Percentiles rank a stretch among this genome's conserved stretches.
Evolutionary conservation across 208 protist genomes (phyloP).

Genomic region (Crithidia thermophila): DNA sequence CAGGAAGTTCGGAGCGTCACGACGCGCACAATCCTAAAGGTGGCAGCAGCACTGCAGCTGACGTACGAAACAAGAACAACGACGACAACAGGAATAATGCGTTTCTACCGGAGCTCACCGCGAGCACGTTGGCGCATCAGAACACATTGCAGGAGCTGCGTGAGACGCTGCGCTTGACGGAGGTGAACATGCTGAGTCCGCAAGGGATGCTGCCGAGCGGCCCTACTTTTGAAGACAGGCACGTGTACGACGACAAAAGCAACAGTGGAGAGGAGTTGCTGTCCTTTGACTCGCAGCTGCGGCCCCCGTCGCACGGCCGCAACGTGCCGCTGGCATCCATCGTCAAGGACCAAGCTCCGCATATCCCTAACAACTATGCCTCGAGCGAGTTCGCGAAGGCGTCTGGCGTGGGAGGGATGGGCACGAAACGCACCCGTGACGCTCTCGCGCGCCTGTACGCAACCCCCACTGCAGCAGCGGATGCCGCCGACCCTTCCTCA

Average conservation of each 20-base stretch:
- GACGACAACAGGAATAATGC: neutral
- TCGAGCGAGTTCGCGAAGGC: neutral
- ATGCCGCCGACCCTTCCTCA: neutral
- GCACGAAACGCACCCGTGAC: slow-evolving; percentile 28
- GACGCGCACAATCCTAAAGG: no score
- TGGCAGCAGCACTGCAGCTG: no score
- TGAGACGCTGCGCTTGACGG: slow-evolving; percentile 25
- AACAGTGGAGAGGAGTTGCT: neutral
- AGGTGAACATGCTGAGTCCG: neutral
- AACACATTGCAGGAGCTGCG: slow-evolving; percentile 26
- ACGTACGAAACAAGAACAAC: neutral
- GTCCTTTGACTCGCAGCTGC: neutral
- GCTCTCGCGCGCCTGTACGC: slow-evolving; percentile 30
- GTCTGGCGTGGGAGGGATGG: neutral
- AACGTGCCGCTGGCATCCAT: neutral
- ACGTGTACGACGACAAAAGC: no score
- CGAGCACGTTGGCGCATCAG: slow-evolving; percentile 9
- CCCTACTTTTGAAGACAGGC: neutral
- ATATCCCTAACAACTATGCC: neutral
- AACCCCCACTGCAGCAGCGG: neutral
- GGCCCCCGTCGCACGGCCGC: neutral
- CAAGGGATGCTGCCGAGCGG: no score
- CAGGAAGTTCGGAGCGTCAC: no score
- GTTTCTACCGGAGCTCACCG: neutral
- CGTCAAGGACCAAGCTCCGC: neutral